Base-by-base conservation (phyloP, 352 stramenopile genomes). In the Pythium rhizo-oryzae region DNA sequence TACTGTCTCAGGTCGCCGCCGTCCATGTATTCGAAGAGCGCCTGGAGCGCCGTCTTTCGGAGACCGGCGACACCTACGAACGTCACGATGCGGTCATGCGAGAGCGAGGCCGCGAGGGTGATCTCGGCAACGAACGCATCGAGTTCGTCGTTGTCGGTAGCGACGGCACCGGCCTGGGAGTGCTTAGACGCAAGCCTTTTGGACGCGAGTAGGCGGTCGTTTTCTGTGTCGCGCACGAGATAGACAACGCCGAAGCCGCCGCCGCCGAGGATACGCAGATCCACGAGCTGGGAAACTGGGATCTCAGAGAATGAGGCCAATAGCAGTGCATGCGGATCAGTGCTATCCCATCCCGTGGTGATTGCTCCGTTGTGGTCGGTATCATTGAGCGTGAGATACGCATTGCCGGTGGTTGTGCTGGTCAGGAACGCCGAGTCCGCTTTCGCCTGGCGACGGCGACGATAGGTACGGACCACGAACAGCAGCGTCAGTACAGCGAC, bases 11-110 rank as follows among this genome's bases (percentile, higher is more conserved):
- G 46, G n/a, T 64, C 58, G 9, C 58, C 58, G 11, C 44, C 44
- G 4, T 28, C 21, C n/a, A 64, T 30, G 21, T 49, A 64, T 30
- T 64, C 58, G 24, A 52, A 62, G 16, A 62, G 56, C 11, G 56
- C 56, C 39, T 62, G 39, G 21, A 62, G 41, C 41, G 51, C 56
- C 8, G 37, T 24, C 56, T 53, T 62, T 7, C 53, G 37, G 39
- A 28, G 37, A 8, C 56, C 56, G 15, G 56, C 56, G 16, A 62
- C n/a, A 23, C 44, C 58, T 0, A 65, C 44, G 46, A 65, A 65
- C 46, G 28, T 21, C 8, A 65, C 58, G 19, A 65, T 44, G 21
- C 44, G 58, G 4, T 46, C 16, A 16, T 65, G 58, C 25, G 43
- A 49, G 18, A 65, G 47, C 28, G 44, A 44, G 1, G 58, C 58